A percentile compares a stretch with the other conserved stretches of the same genome.
Evolutionary conservation across 176 grass and related monocot species (phyloP).

Genomic region (Hordeum marinum): DNA sequence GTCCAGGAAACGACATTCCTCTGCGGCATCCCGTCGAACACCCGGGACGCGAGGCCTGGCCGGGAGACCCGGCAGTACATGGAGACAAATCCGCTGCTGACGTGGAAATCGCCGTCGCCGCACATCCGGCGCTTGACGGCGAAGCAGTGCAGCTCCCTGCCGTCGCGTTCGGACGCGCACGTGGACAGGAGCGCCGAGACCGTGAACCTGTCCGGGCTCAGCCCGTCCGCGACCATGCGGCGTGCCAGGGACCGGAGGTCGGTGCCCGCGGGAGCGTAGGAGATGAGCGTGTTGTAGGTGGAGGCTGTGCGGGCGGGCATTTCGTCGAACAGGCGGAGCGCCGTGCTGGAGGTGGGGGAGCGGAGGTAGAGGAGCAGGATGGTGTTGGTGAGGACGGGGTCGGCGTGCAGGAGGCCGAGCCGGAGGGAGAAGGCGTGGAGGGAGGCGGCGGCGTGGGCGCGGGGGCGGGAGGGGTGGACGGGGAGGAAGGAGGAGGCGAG

Average conservation of each 20-base stretch:
- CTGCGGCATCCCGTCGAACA: conserved; percentile 31
- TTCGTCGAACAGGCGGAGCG: conserved; percentile 60
- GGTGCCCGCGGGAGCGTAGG: not conserved
- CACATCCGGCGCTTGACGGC: conserved; percentile 35
- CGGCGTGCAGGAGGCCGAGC: conserved; percentile 23
- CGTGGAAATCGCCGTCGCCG: conserved; percentile 37
- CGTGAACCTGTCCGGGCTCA: conserved; percentile 47
- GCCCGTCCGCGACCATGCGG: conserved; percentile 41
- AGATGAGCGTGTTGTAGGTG: conserved; percentile 61
- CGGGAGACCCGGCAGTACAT: conserved; percentile 48
- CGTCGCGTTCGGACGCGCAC: not conserved
- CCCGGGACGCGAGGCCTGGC: conserved; percentile 6
- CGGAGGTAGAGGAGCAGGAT: conserved; percentile 32
- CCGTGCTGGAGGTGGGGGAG: not conserved
- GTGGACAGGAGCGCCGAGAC: conserved; percentile 34
- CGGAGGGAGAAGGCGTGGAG: conserved; percentile 31
- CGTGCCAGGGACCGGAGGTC: conserved; percentile 22
- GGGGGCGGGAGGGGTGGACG: not conserved
- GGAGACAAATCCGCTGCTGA: conserved; percentile 49
- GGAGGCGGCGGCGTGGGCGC: not conserved
- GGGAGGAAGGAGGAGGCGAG: conserved; percentile 22
- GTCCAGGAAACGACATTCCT: conserved; percentile 62
- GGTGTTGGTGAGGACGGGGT: conserved; percentile 43
- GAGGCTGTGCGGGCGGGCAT: conserved; percentile 52
- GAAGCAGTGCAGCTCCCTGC: conserved; percentile 61